Percentiles rank a stretch among this genome's conserved stretches.
These are phyloP conservation scores for Trichoderma citrinoviride DNA, from an alignment of 2,329 filamentous ascomycete genomes.

Conservation along the genomic window DNA sequence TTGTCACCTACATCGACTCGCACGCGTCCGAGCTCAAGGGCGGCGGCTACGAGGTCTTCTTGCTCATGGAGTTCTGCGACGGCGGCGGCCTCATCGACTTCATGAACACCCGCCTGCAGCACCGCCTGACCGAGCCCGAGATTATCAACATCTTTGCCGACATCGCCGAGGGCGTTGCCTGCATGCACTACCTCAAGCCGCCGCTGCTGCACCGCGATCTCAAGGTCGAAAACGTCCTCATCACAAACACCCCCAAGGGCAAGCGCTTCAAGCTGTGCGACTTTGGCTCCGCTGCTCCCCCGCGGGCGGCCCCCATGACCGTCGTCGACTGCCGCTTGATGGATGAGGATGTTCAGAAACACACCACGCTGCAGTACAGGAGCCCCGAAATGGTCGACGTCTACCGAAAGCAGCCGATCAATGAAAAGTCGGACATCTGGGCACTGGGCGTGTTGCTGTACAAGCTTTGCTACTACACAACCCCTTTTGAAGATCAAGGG, in stretches of 20 bases:
- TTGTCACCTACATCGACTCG: constrained; percentile 97
- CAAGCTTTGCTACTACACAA: constrained; percentile 99
- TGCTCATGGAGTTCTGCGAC: constrained; percentile 97
- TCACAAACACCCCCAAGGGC: constrained; percentile 64
- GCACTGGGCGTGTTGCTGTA: constrained; percentile 91
- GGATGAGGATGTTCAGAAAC: constrained; percentile 94
- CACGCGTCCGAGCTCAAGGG: constrained; percentile 92
- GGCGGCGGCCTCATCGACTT: constrained; percentile 97
- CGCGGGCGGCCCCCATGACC: constrained; percentile 79
- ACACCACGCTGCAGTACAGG: constrained; percentile 95
- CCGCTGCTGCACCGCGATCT: constrained; percentile 88
- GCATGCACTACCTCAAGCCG: constrained; percentile 98
- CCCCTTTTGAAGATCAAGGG: constrained; percentile 95
- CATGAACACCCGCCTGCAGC: constrained; percentile 97
- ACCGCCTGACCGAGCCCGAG: constrained; percentile 94
- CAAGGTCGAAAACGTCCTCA: constrained; percentile 97
- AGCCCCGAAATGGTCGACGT: constrained; percentile 99
- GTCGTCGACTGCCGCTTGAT: constrained; percentile 86
- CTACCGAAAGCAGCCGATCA: constrained; percentile 91
- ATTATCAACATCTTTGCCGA: constrained; percentile 96
- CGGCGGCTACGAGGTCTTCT: constrained; percentile 94
- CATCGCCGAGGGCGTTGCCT: constrained; percentile 92
- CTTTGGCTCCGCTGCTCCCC: constrained; percentile 87
- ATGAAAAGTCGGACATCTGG: constrained; percentile 99
- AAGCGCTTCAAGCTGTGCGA: constrained; percentile 94